Percentiles rank a stretch among this genome's conserved stretches.
phyloP scores from a whole-genome alignment of 306 rosid species.

The Corylus americana region DNA sequence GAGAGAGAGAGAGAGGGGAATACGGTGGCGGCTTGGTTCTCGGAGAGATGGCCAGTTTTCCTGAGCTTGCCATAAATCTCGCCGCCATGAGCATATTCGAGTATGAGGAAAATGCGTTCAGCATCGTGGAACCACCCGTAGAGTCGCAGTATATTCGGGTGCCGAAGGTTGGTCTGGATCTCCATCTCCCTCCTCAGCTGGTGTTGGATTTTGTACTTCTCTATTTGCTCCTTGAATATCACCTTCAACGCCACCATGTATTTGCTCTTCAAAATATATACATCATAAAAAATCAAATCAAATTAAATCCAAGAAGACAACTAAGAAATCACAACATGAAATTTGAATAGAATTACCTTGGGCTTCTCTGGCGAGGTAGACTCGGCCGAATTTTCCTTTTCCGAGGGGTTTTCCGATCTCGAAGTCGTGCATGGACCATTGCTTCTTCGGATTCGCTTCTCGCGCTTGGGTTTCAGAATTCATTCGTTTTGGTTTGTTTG shows the following conservation, averaged over 20 bases:
- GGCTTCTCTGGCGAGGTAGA: slow-evolving; percentile 74
- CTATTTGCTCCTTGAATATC: slow-evolving; percentile 70
- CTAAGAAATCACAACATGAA: not conserved
- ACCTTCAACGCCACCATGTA: slow-evolving; percentile 77
- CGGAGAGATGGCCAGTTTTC: slow-evolving; percentile 45
- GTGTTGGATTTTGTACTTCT: slow-evolving; percentile 65
- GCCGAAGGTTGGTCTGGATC: slow-evolving; percentile 62
- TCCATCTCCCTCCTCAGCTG: slow-evolving; percentile 84
- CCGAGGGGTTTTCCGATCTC: slow-evolving; percentile 92
- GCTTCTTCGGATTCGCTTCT: slow-evolving; percentile 25
- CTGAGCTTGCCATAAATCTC: slow-evolving; percentile 72
- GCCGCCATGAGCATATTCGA: slow-evolving; percentile 84
- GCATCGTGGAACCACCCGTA: slow-evolving; percentile 85
- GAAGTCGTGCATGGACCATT: slow-evolving; percentile 71
- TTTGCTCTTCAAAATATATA: slow-evolving; percentile 48
- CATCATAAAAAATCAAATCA: not conserved
- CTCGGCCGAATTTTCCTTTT: slow-evolving; percentile 84
- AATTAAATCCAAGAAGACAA: not conserved
- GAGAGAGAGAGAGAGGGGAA: not conserved
- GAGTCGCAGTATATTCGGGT: slow-evolving; percentile 67
- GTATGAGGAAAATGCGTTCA: slow-evolving; percentile 73
- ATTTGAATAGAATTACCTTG: slow-evolving; percentile 36
- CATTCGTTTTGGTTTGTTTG: slow-evolving; percentile 13
- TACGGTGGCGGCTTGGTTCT: slow-evolving; percentile 80
- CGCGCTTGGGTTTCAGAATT: slow-evolving; percentile 10